Evolutionary conservation across 23 red algal genomes (phyloP).

Genomic region (Gracilaria gracilis): DNA sequence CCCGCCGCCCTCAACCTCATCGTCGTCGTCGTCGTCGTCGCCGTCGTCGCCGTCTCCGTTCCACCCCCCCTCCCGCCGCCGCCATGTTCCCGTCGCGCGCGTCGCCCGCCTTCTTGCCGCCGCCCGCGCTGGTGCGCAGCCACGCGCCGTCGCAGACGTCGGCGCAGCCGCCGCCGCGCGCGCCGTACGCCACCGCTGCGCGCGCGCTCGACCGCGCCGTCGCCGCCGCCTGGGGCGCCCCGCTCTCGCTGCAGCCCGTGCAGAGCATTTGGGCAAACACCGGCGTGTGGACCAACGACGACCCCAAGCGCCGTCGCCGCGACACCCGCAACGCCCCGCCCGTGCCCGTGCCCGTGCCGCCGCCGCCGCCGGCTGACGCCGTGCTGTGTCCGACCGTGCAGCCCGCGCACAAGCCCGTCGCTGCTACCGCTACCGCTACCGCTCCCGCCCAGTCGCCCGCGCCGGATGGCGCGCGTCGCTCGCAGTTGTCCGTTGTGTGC

Average conservation of each 20-base stretch:
- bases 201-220: slow-evolving; percentile 70
- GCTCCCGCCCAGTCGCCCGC: not conserved
- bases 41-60: not conserved
- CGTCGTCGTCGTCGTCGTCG: too few relatives aligned
- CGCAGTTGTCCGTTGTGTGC: not conserved
- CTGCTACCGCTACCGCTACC: not conserved
- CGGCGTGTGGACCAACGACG: slow-evolving; percentile 23
- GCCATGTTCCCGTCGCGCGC: slow-evolving; percentile 28
- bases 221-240: slow-evolving; percentile 68
- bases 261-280: slow-evolving; percentile 32
- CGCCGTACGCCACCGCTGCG: slow-evolving; percentile 47
- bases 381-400: slow-evolving; percentile 15
- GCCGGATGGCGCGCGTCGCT: not conserved
- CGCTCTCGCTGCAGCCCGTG: slow-evolving; percentile 19
- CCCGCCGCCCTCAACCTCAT: not conserved
- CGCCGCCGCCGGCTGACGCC: slow-evolving; percentile 11
- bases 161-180: slow-evolving; percentile 27
- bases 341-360: too few relatives aligned
- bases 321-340: not conserved
- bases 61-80: not conserved
- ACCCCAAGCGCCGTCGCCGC: slow-evolving; percentile 29
- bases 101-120: slow-evolving; percentile 46
- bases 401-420: not conserved
- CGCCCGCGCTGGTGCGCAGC: slow-evolving; percentile 60
- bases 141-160: slow-evolving; percentile 22